Evolutionary conservation across 495 filamentous ascomycete genomes (phyloP), one percentile per base, ranked within the genome.

Genomic region (Aspergillus nidulans): DNA sequence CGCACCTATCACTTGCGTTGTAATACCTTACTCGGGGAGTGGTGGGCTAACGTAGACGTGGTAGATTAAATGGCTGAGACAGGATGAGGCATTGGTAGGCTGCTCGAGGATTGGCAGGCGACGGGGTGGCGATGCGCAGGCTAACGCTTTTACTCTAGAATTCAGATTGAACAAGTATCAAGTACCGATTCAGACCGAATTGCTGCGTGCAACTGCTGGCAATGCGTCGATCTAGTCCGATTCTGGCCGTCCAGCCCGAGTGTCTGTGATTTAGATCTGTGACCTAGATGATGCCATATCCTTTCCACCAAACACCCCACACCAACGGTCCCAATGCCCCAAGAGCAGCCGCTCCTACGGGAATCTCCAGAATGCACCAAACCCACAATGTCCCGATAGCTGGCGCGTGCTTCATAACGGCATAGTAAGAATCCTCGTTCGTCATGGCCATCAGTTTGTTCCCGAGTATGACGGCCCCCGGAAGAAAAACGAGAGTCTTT

Each of bases 331-430:
- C 80, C 38, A 90, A 74, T 9, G 77, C 70, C 8, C 80, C 69
- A 26, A 78, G 66, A 7, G 85, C 64, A 1, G 89, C 87, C 47
- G 78, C 84, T 2, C 77, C 68, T 50, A 95, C 74, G n/a, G 86
- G 73, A 72, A 97, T 81, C 71, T 98, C 94, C 44, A 96, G 74
- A 30, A 96, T 84, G 16, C 86, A 85, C 94, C 92, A 98, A 13
- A 98, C 82, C 92, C 92, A 96, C 18, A 97, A 67, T 15, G 88
- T 91, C 1, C 91, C 95, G n/a, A 95, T 66, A 19, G 90, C 83
- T 19, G 94, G 94, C 0, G 91, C 89, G 52, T 81, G 84, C 74
- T 95, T 95, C 94, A 98, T 92, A 3, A 96, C 85, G 10, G 85
- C 88, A 64, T 90, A 85, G 62, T 96, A 96, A 0, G 85, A 83